These are phyloP conservation scores for Sicyos edulis DNA, from an alignment of 306 rosid genomes.

Conservation along the genomic window DNA sequence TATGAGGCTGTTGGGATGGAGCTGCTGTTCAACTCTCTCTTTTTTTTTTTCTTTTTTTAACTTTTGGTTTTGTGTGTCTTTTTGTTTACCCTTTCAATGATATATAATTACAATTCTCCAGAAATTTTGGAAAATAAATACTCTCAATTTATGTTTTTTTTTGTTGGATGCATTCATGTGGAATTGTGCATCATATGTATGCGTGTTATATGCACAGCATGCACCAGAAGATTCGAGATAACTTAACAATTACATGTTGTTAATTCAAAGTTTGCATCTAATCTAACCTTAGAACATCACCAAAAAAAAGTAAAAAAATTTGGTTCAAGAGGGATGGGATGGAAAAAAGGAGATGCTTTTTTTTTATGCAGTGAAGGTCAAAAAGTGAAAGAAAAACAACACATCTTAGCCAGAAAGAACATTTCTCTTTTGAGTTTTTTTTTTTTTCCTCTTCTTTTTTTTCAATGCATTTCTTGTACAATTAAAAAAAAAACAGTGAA, in stretches of 20 bases:
- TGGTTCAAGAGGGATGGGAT: slow-evolving; percentile 5
- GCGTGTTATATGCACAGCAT: neutral
- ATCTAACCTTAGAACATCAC: neutral
- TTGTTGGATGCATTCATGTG: neutral
- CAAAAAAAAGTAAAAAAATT: no score
- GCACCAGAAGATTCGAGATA: neutral
- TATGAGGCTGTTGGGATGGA: no score
- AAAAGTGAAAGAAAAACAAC: slow-evolving; percentile 15
- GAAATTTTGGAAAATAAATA: neutral
- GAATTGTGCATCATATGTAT: neutral
- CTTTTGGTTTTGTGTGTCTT: no score
- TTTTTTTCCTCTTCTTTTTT: neutral
- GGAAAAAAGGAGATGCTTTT: slow-evolving; percentile 13
- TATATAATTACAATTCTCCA: neutral
- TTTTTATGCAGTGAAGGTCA: neutral
- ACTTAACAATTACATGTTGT: neutral
- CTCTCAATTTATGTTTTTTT: neutral
- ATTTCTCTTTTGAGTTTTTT: slow-evolving; percentile 3
- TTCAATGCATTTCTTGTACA: neutral
- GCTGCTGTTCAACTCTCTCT: no score
- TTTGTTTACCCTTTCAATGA: neutral
- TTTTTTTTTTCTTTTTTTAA: no score
- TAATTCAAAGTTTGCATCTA: slow-evolving; percentile 6
- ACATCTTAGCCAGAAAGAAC: slow-evolving; percentile 12
- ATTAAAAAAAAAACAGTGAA: neutral